Evolutionary conservation across 441 rosid species (phyloP).

Genomic region (Breynia disticha): DNA sequence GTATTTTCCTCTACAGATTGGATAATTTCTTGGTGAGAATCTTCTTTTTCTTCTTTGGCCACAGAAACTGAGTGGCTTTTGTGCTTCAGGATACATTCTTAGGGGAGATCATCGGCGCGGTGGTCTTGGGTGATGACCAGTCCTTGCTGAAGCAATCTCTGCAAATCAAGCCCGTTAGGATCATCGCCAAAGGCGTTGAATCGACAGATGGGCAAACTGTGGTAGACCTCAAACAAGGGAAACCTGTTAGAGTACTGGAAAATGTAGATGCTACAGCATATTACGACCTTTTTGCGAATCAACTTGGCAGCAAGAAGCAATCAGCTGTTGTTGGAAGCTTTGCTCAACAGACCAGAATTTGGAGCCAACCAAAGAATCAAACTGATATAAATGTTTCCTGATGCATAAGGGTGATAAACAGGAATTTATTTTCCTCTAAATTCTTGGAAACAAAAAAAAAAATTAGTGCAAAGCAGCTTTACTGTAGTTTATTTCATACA

Average conservation of each 20-base stretch:
- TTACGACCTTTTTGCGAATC: slow-evolving; percentile 34
- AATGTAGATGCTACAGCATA: slow-evolving; percentile 29
- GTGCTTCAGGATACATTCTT: slow-evolving; percentile 54
- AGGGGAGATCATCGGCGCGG: slow-evolving; percentile 83
- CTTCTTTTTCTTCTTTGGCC: background rate
- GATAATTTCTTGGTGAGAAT: background rate
- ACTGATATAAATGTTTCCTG: slow-evolving; percentile 4
- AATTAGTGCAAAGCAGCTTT: background rate
- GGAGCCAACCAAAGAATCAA: slow-evolving; percentile 36
- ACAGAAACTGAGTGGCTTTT: background rate
- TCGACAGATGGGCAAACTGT: slow-evolving; percentile 43
- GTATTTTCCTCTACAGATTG: no score
- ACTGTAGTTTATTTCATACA: no score
- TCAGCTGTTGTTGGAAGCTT: slow-evolving; percentile 72
- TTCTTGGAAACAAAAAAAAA: slow-evolving; percentile 5
- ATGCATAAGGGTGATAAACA: slow-evolving; percentile 6
- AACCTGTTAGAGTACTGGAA: slow-evolving; percentile 34
- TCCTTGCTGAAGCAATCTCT: slow-evolving; percentile 30
- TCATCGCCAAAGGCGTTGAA: slow-evolving; percentile 43
- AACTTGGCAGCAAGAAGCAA: slow-evolving; percentile 38
- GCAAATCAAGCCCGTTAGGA: slow-evolving; percentile 30
- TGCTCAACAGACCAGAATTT: slow-evolving; percentile 51
- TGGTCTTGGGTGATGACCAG: slow-evolving; percentile 32
- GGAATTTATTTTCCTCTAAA: slow-evolving; percentile 4
- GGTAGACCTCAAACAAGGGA: slow-evolving; percentile 34